Conservation (phyloP, 495 filamentous ascomycete species). For the Collariella sp. region DNA sequence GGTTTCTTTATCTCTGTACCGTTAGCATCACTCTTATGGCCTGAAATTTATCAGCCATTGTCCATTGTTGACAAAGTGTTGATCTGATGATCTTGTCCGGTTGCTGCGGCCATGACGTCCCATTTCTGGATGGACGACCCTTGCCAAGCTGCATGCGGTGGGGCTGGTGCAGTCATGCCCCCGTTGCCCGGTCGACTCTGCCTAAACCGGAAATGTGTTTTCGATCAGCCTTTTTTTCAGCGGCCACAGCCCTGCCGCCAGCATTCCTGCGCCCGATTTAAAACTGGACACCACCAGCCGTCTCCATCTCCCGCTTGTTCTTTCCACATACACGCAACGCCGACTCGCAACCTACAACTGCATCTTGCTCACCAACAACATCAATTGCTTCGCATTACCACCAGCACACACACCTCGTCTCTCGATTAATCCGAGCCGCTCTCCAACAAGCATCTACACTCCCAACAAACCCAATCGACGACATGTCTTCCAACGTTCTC, state of each 20-base stretch:
- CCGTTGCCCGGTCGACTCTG: slow-evolving; percentile 22
- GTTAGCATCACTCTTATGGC: no score
- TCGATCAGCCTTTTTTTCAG: slow-evolving; percentile 4
- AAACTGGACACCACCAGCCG: not conserved
- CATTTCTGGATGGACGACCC: not conserved
- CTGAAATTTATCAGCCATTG: no score
- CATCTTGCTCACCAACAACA: not conserved
- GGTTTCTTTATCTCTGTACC: not conserved
- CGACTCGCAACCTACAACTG: not conserved
- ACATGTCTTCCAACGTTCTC: slow-evolving; percentile 42
- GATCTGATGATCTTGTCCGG: not conserved
- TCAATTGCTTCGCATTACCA: no score
- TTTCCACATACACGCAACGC: not conserved
- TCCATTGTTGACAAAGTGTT: not conserved
- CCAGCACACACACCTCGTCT: not conserved
- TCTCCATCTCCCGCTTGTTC: not conserved
- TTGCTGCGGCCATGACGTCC: slow-evolving; percentile 5
- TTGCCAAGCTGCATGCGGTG: not conserved
- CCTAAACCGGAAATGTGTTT: slow-evolving; percentile 24
- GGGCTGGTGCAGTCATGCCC: slow-evolving; percentile 2
- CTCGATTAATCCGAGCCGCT: not conserved
- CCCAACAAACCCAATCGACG: not conserved
- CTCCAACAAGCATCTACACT: not conserved
- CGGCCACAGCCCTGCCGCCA: not conserved
- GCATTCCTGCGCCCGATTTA: slow-evolving; percentile 1